Evolutionary conservation across 129 eudicot genomes (phyloP).

Genomic region (Lonicera japonica): DNA sequence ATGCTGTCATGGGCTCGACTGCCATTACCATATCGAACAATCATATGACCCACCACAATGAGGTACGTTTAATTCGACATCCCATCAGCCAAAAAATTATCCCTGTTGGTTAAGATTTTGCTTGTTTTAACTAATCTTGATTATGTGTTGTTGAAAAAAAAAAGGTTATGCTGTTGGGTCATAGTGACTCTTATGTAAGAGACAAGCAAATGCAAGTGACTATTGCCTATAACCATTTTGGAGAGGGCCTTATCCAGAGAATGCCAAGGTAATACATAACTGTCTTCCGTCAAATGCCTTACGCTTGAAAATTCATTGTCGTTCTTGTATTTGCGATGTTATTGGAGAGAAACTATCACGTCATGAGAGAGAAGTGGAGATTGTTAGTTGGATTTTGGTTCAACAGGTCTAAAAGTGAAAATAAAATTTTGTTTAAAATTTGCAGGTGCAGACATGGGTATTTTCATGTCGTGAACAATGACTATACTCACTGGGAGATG

Average conservation of each 20-base stretch:
- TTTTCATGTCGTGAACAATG: slow-evolving; percentile 79
- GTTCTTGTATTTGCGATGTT: too few species aligned
- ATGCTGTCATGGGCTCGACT: slow-evolving; percentile 90
- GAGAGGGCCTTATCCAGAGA: slow-evolving; percentile 22
- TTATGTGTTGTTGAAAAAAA: neutral
- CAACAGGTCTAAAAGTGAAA: neutral
- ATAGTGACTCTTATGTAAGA: slow-evolving; percentile 63
- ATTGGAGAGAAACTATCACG: too few species aligned
- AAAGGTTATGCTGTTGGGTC: slow-evolving; percentile 93
- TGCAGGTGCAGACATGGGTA: slow-evolving; percentile 94
- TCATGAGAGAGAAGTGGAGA: too few species aligned
- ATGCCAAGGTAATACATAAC: slow-evolving; percentile 99
- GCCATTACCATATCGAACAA: slow-evolving; percentile 90
- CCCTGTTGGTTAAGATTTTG: too few species aligned
- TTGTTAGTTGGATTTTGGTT: neutral
- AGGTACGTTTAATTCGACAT: slow-evolving; percentile 38
- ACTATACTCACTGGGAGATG: slow-evolving; percentile 51
- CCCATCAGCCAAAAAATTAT: too few species aligned
- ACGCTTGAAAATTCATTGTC: too few species aligned
- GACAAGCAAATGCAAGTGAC: slow-evolving; percentile 96
- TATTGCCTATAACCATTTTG: slow-evolving; percentile 88
- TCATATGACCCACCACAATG: slow-evolving; percentile 76
- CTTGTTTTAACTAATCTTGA: too few species aligned
- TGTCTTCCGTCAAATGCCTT: neutral
- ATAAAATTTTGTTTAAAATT: neutral